Percentiles rank a stretch among this genome's conserved stretches.
Conservation (phyloP, 2,329 filamentous ascomycete species). For the Chalara sp. region DNA sequence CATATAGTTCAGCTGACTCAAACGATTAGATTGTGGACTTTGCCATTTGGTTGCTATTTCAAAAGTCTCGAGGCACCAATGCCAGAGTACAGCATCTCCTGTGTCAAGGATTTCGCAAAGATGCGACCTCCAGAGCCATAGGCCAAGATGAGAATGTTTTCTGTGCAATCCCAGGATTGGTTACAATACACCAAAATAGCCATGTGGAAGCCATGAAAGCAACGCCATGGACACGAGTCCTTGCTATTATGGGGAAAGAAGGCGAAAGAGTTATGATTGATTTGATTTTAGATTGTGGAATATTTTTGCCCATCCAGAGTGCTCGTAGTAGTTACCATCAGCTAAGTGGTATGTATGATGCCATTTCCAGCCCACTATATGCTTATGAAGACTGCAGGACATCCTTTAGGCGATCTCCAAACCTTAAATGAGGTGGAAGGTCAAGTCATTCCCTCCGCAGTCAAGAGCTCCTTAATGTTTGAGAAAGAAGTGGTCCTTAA, state of each 20-base stretch:
- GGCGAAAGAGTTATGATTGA: slow-evolving; percentile 74
- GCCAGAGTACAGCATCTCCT: slow-evolving; percentile 66
- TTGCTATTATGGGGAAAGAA: slow-evolving; percentile 65
- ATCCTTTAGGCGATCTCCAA: slow-evolving; percentile 22
- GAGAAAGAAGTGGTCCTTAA: slow-evolving; percentile 19
- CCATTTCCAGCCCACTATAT: not conserved
- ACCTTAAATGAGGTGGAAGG: slow-evolving; percentile 8
- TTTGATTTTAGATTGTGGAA: slow-evolving; percentile 67
- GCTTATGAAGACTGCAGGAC: slow-evolving; percentile 12
- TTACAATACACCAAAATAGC: slow-evolving; percentile 58
- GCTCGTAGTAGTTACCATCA: slow-evolving; percentile 67
- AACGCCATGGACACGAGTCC: slow-evolving; percentile 67
- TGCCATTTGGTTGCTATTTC: slow-evolving; percentile 71
- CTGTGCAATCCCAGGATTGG: slow-evolving; percentile 58
- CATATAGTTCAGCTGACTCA: slow-evolving; percentile 1
- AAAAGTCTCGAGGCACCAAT: slow-evolving; percentile 38
- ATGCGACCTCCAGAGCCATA: slow-evolving; percentile 16
- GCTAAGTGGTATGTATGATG: slow-evolving; percentile 56
- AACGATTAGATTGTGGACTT: slow-evolving; percentile 63
- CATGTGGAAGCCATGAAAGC: slow-evolving; percentile 63
- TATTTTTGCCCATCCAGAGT: slow-evolving; percentile 60
- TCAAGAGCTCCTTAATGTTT: not conserved
- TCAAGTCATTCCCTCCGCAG: not conserved
- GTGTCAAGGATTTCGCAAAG: slow-evolving; percentile 71
- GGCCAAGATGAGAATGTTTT: slow-evolving; percentile 21